Evolutionary conservation across 1,139 yeast species (phyloP).

Genomic region (Pichia sp.): DNA sequence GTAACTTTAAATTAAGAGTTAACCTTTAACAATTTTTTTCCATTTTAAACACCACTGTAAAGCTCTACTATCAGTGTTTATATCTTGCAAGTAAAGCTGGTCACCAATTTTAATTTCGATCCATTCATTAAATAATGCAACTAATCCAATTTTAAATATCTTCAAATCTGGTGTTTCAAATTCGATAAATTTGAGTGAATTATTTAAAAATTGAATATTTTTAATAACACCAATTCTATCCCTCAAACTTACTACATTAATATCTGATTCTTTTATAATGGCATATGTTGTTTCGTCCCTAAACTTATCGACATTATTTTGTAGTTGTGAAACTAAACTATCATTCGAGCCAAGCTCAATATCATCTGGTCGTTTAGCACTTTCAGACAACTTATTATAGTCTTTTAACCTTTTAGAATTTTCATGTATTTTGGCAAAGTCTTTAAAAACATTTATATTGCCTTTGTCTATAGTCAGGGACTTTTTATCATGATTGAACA

Average conservation of each 20-base stretch:
- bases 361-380: background rate
- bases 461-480: background rate
- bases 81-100: constrained; percentile 14
- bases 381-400: background rate
- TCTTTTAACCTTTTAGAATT: constrained; percentile 2
- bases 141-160: constrained; percentile 13
- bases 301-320: constrained; percentile 1
- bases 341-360: background rate
- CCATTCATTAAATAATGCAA: constrained; percentile 18
- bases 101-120: constrained; percentile 18
- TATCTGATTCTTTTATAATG: constrained; percentile 4
- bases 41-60: constrained; percentile 23
- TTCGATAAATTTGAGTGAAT: constrained; percentile 7
- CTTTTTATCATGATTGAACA: background rate
- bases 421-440: constrained; percentile 1
- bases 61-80: constrained; percentile 4
- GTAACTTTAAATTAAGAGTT: background rate
- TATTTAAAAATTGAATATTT: constrained; percentile 4
- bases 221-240: constrained; percentile 3
- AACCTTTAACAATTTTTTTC: constrained; percentile 19
- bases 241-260: too few species aligned
- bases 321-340: background rate
- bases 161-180: background rate
- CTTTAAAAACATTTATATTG: background rate
- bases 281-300: constrained; percentile 8